These are phyloP conservation scores for Epicoccum sorghinum DNA, from an alignment of 2,329 filamentous ascomycete species.

Conservation along the genomic window DNA sequence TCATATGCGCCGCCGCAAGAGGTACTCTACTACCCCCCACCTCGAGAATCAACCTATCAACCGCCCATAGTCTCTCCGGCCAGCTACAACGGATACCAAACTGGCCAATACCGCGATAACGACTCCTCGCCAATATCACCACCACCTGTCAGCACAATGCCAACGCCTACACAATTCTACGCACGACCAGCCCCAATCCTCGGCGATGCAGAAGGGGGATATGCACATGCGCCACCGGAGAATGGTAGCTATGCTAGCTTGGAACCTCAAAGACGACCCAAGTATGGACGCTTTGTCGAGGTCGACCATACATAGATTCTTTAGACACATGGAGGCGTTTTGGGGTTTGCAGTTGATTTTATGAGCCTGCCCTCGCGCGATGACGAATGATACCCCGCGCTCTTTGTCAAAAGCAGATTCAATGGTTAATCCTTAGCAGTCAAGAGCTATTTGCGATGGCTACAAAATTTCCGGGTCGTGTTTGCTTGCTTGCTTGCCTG, in stretches of 20 bases:
- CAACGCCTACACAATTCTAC: constrained; percentile 46
- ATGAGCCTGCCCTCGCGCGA: background rate
- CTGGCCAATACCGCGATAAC: constrained; percentile 27
- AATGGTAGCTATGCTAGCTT: background rate
- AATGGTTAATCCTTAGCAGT: no score
- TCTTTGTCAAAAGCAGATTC: background rate
- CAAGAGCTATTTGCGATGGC: no score
- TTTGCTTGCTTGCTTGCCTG: no score
- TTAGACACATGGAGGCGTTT: constrained; percentile 3
- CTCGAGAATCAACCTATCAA: constrained; percentile 24
- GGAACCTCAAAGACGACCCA: constrained; percentile 7
- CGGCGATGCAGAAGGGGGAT: background rate
- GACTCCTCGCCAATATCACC: constrained; percentile 8
- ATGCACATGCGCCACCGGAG: background rate
- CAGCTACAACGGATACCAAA: constrained; percentile 23
- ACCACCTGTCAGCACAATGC: constrained; percentile 12
- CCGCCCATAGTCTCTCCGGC: constrained; percentile 20
- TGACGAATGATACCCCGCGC: constrained; percentile 12
- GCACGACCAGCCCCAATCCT: constrained; percentile 28
- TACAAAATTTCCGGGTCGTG: no score
- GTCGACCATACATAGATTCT: constrained; percentile 11
- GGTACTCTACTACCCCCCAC: constrained; percentile 37
- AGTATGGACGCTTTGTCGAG: constrained; percentile 14
- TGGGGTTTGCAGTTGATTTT: background rate
- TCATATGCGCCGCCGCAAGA: constrained; percentile 21